These are phyloP conservation scores for Chrysoporthe deuterocubensis DNA, from an alignment of 2,329 filamentous ascomycete species.

Conservation along the genomic window DNA sequence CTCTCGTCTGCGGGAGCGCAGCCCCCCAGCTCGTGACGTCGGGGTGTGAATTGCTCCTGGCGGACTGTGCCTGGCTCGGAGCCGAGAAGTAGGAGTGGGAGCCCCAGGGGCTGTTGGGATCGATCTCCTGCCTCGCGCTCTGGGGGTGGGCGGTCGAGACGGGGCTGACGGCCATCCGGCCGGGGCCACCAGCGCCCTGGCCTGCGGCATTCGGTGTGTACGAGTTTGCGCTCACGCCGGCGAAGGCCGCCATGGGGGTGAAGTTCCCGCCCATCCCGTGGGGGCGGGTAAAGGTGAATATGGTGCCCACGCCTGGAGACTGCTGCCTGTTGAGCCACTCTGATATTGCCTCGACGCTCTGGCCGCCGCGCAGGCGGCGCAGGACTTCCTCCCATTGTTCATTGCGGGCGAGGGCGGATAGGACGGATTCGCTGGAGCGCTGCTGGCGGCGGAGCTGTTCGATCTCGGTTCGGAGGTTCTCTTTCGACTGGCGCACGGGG, in stretches of 20 bases:
- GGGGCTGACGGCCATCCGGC: slow-evolving; percentile 36
- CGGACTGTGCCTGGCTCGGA: slow-evolving; percentile 51
- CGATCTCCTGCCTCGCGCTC: slow-evolving; percentile 43
- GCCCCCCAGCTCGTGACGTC: slow-evolving; percentile 51
- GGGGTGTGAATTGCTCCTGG: slow-evolving; percentile 51
- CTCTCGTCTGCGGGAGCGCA: slow-evolving; percentile 48
- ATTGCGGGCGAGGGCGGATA: slow-evolving; percentile 56
- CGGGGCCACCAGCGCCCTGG: neutral
- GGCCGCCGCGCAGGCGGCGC: slow-evolving; percentile 55
- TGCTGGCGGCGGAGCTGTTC: slow-evolving; percentile 60
- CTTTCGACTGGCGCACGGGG: slow-evolving; percentile 67
- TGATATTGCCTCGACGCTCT: slow-evolving; percentile 58
- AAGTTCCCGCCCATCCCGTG: slow-evolving; percentile 37
- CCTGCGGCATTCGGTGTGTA: slow-evolving; percentile 36
- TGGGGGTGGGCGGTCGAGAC: slow-evolving; percentile 38
- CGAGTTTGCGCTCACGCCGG: slow-evolving; percentile 34
- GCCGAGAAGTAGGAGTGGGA: slow-evolving; percentile 44
- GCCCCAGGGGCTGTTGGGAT: slow-evolving; percentile 52
- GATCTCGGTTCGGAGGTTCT: slow-evolving; percentile 63
- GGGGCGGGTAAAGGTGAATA: slow-evolving; percentile 37
- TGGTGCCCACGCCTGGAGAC: slow-evolving; percentile 37
- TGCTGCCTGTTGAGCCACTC: slow-evolving; percentile 52
- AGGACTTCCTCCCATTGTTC: slow-evolving; percentile 60
- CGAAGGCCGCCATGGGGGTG: slow-evolving; percentile 38
- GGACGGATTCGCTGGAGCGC: slow-evolving; percentile 57